Conservation (phyloP, 2,329 filamentous ascomycete species). For the Xylaria sp. region DNA sequence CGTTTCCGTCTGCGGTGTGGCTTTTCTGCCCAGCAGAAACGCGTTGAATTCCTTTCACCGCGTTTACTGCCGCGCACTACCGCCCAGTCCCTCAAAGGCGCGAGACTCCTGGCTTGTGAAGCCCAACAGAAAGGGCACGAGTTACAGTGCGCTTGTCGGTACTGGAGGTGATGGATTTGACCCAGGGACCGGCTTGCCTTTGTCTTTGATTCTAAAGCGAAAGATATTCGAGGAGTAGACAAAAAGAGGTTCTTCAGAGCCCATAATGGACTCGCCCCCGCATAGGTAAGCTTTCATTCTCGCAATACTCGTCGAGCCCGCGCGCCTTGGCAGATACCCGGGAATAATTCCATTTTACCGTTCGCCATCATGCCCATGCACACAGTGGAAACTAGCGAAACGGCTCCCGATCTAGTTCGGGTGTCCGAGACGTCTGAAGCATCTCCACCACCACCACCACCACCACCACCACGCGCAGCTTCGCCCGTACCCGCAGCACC, state of each 20-base stretch:
- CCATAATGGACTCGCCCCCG: constrained; percentile 36
- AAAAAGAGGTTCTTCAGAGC: constrained; percentile 3
- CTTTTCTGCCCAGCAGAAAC: background rate
- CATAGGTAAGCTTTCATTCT: constrained; percentile 34
- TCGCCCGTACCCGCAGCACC: constrained; percentile 16
- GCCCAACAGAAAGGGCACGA: constrained; percentile 8
- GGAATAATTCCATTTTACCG: background rate
- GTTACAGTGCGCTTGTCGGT: background rate
- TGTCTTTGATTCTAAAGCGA: constrained; percentile 23
- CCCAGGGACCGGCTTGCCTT: constrained; percentile 29
- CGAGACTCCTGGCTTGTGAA: constrained; percentile 23
- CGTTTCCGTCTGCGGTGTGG: background rate
- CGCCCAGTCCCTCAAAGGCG: background rate
- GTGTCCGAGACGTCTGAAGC: constrained; percentile 4
- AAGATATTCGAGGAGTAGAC: constrained; percentile 11
- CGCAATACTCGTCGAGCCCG: constrained; percentile 2
- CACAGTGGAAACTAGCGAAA: background rate
- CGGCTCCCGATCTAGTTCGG: background rate
- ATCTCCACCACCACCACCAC: constrained; percentile 1
- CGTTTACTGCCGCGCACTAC: background rate
- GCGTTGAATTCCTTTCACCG: background rate
- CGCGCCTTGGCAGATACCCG: constrained; percentile 3
- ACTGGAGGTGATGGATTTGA: background rate
- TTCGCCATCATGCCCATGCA: background rate
- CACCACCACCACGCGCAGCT: constrained; percentile 12